Percentiles rank a stretch among this genome's conserved stretches.
These are phyloP conservation scores for Aegle marmelos DNA, from an alignment of 345 rosid species.

Conservation along the genomic window DNA sequence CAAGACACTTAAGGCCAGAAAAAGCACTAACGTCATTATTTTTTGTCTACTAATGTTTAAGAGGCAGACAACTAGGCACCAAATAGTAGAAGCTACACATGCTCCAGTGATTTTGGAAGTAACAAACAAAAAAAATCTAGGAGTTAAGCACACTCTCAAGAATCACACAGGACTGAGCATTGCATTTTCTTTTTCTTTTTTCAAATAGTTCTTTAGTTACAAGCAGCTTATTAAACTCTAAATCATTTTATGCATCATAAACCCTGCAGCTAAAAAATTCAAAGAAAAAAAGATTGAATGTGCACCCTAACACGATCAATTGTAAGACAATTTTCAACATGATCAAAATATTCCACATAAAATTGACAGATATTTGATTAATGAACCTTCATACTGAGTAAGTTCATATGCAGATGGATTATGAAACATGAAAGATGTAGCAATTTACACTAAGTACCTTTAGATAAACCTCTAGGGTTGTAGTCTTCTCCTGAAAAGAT, in stretches of 20 bases:
- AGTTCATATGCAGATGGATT: conserved; percentile 4
- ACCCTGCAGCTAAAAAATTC: background rate
- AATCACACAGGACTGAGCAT: background rate
- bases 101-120: background rate
- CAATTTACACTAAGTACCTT: conserved; percentile 51
- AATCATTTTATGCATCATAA: background rate
- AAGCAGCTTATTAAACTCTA: background rate
- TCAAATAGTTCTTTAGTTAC: background rate
- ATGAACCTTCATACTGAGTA: background rate
- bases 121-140: background rate
- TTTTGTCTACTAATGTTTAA: background rate
- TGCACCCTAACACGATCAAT: background rate
- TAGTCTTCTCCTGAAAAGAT: conserved; percentile 67
- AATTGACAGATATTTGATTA: conserved; percentile 2
- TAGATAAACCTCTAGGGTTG: conserved; percentile 57
- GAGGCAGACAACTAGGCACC: background rate
- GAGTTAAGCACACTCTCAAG: background rate
- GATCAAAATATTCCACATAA: background rate
- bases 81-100: background rate
- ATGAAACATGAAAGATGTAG: conserved; percentile 3
- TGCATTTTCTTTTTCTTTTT: background rate
- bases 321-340: background rate
- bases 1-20: background rate
- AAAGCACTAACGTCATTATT: background rate
- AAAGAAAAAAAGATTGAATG: background rate